Evolutionary conservation across 495 filamentous ascomycete species (phyloP), one percentile per base, ranked within the genome.

Genomic region (Hypoxylon trugodes): DNA sequence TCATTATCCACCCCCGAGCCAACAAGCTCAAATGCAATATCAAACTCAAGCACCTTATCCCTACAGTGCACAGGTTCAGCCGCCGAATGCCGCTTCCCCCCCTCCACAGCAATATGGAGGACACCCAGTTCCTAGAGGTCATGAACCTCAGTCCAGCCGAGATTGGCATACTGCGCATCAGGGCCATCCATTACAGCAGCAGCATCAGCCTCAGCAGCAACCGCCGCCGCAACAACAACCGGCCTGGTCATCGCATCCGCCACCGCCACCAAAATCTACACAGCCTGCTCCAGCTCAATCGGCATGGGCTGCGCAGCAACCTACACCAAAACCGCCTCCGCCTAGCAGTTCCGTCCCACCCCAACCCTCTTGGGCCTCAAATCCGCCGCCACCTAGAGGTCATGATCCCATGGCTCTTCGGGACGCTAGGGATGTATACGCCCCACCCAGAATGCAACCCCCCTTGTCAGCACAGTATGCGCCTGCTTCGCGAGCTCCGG

Each of bases 231-330:
- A 76, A 58, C 71, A 42, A 12, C 62, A 58, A 19, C 48, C 57
- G 32, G 32, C 57, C 18, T 73, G 70, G 49, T 55, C 72, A 4
- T 68, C 76, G 1, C 78, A 79, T 33, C 73, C 74, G 43, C 67
- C 70, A 25, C 70, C 70, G 9, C 73, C 74, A 3, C 71, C 78
- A 6, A 79, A 79, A 58, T 40, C 73, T 6, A 67, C 68, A 16
- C 76, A 79, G 55, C 69, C 73, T 2, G 71, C 71, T 18, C 72
- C 74, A 6, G 51, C 72, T 5, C 73, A 74, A 28, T 73, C 79
- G 2, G 73, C 77, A 9, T 82, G 80, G 80, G 79, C 65, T 5
- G 70, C 71, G 6, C 78, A 81, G 42, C 77, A 79, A 12, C 69
- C 67, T 16, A 68, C 74, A 37, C 59, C 73, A 10, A 81, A 80